Evolutionary conservation across 768 basidiomycete species (phyloP).

Genomic region (Tubosaeta sp.): DNA sequence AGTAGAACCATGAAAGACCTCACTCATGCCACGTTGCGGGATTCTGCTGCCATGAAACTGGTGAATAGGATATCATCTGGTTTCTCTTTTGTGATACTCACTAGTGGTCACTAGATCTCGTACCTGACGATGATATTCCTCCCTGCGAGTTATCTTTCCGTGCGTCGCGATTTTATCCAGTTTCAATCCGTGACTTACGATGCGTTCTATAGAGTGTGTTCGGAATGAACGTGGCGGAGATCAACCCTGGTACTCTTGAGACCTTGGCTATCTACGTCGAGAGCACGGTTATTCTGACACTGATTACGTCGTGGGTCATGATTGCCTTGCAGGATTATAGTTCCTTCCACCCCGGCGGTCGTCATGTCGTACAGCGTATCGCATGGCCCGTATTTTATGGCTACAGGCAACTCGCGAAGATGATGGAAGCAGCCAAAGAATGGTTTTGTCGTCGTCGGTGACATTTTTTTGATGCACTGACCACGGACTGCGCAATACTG

Average conservation of each 20-base stretch:
- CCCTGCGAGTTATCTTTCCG: constrained; percentile 45
- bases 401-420: not conserved
- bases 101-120: constrained; percentile 36
- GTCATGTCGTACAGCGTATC: constrained; percentile 7
- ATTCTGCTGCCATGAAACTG: constrained; percentile 39
- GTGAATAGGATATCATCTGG: constrained; percentile 1
- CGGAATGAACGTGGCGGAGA: constrained; percentile 30
- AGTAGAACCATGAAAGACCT: constrained; percentile 48
- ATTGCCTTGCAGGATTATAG: constrained; percentile 44
- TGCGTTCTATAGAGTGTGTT: constrained; percentile 28
- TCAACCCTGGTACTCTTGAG: constrained; percentile 23
- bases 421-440: not conserved
- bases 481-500: not conserved
- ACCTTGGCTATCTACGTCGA: constrained; percentile 38
- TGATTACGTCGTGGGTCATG: constrained; percentile 51
- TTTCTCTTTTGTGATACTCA: not conserved
- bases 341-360: constrained; percentile 14
- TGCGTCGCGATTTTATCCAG: constrained; percentile 5
- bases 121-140: constrained; percentile 62
- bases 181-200: not conserved
- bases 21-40: constrained; percentile 42
- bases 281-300: constrained; percentile 47
- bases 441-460: not conserved
- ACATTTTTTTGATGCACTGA: no score
- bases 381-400: constrained; percentile 19